Evolutionary conservation across 2,329 filamentous ascomycete genomes (phyloP), one percentile per base, ranked within the genome.

Genomic region (Calonectria montana): DNA sequence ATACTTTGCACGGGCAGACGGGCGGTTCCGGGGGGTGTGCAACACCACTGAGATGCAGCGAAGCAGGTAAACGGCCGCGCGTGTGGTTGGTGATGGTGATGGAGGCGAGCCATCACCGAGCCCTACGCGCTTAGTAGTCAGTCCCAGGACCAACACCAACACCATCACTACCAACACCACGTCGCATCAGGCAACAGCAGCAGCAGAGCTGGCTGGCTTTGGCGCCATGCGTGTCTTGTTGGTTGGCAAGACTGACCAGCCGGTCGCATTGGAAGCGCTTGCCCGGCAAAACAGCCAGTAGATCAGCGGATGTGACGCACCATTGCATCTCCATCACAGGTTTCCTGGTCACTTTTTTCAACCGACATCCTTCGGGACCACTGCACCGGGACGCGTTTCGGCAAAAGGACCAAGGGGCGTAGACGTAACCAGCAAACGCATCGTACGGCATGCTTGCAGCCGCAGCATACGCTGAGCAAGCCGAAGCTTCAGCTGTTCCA

Each of bases 61-160:
- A 31, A 45, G 25, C 21, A 66, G 37, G 18, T 41, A 67, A 62
- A 50, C 66, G 55, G 50, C 62, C 41, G 67, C 55, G 65, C 63
- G 45, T 73, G 67, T 73, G 74, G 68, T 25, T 50, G 31, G 31
- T 35, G 31, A 35, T 35, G 31, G 31, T 35, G 31, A 68, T 39
- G 43, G 55, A 37, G 67, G 43, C 55, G 27, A 37, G 48, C 48
- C 57, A 62, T 70, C 55, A 48, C 39, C 45, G 27, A 18, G 27
- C 65, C 43, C 48, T 69, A 37, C 70, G 75, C 73, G 75, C 65
- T 76, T 75, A 71, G 64, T 35, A 59, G 6, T 12, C 53, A 59
- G 6, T 12, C 13, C n/a, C 31, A 25, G 8, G 29, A 18, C 53
- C 53, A 59, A 37, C 35, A 47, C 3, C 53, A 59, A 18, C 31